phyloP scores from a whole-genome alignment of 2,329 filamentous ascomycete species.

The Drechslera avenae region DNA sequence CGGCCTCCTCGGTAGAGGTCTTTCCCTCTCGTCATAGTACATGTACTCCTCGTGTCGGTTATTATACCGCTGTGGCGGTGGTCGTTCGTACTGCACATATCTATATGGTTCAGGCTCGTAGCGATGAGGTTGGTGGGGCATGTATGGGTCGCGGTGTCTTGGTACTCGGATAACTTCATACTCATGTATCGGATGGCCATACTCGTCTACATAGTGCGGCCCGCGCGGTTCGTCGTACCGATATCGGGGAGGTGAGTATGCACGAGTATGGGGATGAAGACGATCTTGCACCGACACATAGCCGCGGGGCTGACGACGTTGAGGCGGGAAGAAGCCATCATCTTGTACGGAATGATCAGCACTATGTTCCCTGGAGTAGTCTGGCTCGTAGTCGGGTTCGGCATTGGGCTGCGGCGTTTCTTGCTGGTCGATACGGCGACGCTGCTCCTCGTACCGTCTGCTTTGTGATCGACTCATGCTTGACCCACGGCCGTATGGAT shows the following conservation, averaged over 20 bases:
- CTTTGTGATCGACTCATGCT: slow-evolving; percentile 45
- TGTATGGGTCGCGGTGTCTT: slow-evolving; percentile 14
- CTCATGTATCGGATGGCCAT: slow-evolving; percentile 35
- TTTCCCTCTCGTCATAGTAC: slow-evolving; percentile 42
- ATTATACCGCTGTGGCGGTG: slow-evolving; percentile 31
- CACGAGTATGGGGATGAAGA: slow-evolving; percentile 24
- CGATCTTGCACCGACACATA: slow-evolving; percentile 45
- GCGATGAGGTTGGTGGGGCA: slow-evolving; percentile 24
- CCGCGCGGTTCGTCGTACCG: slow-evolving; percentile 39
- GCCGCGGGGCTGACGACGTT: slow-evolving; percentile 31
- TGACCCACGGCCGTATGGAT: slow-evolving; percentile 42
- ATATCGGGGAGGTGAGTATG: slow-evolving; percentile 36
- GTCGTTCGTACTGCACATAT: slow-evolving; percentile 39
- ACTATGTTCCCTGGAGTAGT: slow-evolving; percentile 42
- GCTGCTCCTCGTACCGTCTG: slow-evolving; percentile 44
- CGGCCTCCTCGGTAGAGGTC: slow-evolving; percentile 25
- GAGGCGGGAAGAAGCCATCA: slow-evolving; percentile 28
- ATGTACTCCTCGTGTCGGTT: slow-evolving; percentile 34
- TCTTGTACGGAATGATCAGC: slow-evolving; percentile 36
- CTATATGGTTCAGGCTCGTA: slow-evolving; percentile 40
- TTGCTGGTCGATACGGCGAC: slow-evolving; percentile 44
- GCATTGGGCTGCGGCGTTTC: slow-evolving; percentile 43
- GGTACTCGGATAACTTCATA: slow-evolving; percentile 42
- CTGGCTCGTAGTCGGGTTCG: slow-evolving; percentile 33
- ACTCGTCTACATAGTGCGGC: slow-evolving; percentile 42